Evolutionary conservation across 768 basidiomycete species (phyloP), one percentile per base, ranked within the genome.

Genomic region (Amanita inopinata): DNA sequence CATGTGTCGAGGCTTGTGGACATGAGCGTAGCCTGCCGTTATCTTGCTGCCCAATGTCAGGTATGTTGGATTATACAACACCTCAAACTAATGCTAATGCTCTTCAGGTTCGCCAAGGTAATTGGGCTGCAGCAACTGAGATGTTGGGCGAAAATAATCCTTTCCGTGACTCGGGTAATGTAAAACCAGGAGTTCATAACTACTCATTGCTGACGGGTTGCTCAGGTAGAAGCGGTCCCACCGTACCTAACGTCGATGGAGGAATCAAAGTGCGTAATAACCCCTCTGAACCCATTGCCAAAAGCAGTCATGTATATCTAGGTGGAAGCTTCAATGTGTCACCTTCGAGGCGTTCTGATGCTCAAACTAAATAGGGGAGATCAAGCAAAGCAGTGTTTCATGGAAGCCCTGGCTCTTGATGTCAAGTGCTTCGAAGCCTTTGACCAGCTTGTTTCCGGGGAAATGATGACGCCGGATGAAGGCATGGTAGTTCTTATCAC

Each of bases 351-450:
- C 9, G 64, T 96, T 17, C 70, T 99, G 14, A 94, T 97, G 80
- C 80, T 93, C 40, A 93, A 96, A 56, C 70, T 97, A 11, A 92
- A 90, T 53, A 83, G 91, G 8, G 80, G 82, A 15, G 84, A 91
- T 39, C 77, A 85, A 52, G 96, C 96, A 1, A 98, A 98, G 57
- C 72, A 86, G 38, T 90, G 88, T 52, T 96, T 97, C 55, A 83
- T 96, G 80, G 94, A 99, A 55, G 93, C 96, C 1, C 71, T 99
- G 15, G 75, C 84, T 1, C 70, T 97, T 15, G 96, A 99, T 51
- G 89, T 97, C 24, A 96, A 96, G 61, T 98, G 94, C 59, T 98
- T 90, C 53, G 96, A 98, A 50, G 83, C 91, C 1, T 97, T 96
- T 55, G 81, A 87, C 46, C 85, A 91, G 48, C 73, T 99, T 7